Conservation (phyloP, 768 basidiomycete species). For the Hortiboletus campestris region DNA sequence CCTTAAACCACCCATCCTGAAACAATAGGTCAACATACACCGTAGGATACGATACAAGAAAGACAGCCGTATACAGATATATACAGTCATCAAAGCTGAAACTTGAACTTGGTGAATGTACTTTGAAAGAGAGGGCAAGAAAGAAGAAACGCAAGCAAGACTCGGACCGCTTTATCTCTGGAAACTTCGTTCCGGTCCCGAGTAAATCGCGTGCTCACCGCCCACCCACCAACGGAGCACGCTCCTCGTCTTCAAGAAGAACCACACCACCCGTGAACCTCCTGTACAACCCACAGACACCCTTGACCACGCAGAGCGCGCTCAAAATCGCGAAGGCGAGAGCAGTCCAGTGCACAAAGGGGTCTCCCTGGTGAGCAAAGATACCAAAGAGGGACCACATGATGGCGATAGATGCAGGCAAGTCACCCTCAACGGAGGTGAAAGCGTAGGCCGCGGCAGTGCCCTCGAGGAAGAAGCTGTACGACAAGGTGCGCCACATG, state of each 20-base stretch:
- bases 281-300: slow-evolving; percentile 53
- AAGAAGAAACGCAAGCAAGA: background rate
- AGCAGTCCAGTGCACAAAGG: slow-evolving; percentile 88
- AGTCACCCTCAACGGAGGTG: slow-evolving; percentile 84
- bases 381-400: slow-evolving; percentile 94
- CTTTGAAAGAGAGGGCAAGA: background rate
- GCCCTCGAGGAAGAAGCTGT: slow-evolving; percentile 86
- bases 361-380: slow-evolving; percentile 66
- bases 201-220: slow-evolving; percentile 13
- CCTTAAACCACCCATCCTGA: background rate
- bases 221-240: slow-evolving; percentile 70
- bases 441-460: slow-evolving; percentile 95
- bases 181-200: background rate
- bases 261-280: slow-evolving; percentile 49
- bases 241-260: slow-evolving; percentile 80
- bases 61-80: slow-evolving; percentile 1
- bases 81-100: too few species aligned
- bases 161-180: background rate
- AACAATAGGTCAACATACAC: background rate
- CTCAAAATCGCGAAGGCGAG: slow-evolving; percentile 84
- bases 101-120: background rate
- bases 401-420: slow-evolving; percentile 89
- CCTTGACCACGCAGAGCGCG: slow-evolving; percentile 82
- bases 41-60: slow-evolving; percentile 6
- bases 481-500: slow-evolving; percentile 1